Base-by-base conservation (phyloP, 108 stramenopile genomes). In the Seminavis robusta region DNA sequence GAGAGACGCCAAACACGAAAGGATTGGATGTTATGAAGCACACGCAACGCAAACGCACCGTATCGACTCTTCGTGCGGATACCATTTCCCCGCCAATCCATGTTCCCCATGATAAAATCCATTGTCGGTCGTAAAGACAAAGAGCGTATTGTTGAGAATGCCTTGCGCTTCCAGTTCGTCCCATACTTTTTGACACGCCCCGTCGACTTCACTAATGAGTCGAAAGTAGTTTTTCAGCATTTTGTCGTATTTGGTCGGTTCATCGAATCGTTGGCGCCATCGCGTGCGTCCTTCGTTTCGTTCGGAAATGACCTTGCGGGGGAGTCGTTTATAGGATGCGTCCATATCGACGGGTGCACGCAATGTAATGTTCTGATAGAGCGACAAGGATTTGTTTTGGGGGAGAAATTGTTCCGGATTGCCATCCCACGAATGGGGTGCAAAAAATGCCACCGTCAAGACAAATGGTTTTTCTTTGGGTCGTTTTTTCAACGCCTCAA, bases 121-220 rank as follows among this genome's bases (percentile, higher is more conserved):
- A 70, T 92, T 92, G 56, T 92, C 90, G 0, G 86, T 88, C 10
- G 85, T 85, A 52, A 92, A 92, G 33, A 92, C 84, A 21, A 92
- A 56, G 16, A 92, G 8, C 0, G 90, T 92, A 36, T 86, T 74
- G 24, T 88, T 49, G 40, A 74, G 67, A 1, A 63, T 70, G 47
- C 53, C 61, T 53, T 86, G 80, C 0, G 57, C 37, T 56, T 73
- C 47, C 47, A 88, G 43, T 56, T 84, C 69, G 8, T 79, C 49
- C 19, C 86, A 40, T 28, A 91, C 77, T 17, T 45, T 59, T 13
- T 81, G 82, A 9, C 73, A 76, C 3, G 81, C 80, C 13, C 20
- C 55, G 51, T 93, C 91, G 2, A 93, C 85, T 61, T 93, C 85
- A 1, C 79, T 73, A 8, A 78, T 80, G 79, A 93, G 80, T 8